A percentile compares a stretch with the other conserved stretches of the same genome.
Conservation (phyloP, 2,329 filamentous ascomycete genomes). For the Malbranchea zuffiana region DNA sequence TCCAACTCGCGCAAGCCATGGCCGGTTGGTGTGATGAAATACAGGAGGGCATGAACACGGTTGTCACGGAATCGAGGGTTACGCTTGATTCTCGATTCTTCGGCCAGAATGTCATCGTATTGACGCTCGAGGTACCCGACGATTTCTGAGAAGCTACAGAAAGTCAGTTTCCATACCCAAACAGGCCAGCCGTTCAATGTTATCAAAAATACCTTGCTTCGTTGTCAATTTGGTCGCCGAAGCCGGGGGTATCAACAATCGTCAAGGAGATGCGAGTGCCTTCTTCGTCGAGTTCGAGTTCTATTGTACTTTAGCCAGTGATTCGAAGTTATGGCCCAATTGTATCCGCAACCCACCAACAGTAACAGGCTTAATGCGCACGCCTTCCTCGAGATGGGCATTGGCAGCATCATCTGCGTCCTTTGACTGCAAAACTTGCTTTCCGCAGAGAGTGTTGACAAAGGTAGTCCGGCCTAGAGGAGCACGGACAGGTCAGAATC, state of each 20-base stretch:
- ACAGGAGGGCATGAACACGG: slow-evolving; percentile 93
- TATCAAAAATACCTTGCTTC: slow-evolving; percentile 82
- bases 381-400: slow-evolving; percentile 88
- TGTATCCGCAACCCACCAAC: slow-evolving; percentile 61
- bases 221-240: slow-evolving; percentile 98
- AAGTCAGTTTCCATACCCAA: slow-evolving; percentile 2
- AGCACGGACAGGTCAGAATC: slow-evolving; percentile 14
- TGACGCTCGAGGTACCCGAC: slow-evolving; percentile 97
- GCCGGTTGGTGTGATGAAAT: slow-evolving; percentile 98
- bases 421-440: slow-evolving; percentile 81
- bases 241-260: slow-evolving; percentile 96
- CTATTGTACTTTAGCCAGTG: slow-evolving; percentile 39
- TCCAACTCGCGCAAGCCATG: slow-evolving; percentile 97
- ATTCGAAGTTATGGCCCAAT: neutral
- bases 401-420: slow-evolving; percentile 81
- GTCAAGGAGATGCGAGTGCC: slow-evolving; percentile 96
- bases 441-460: slow-evolving; percentile 97
- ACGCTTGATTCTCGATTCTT: slow-evolving; percentile 99
- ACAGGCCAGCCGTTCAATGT: neutral
- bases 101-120: slow-evolving; percentile 97
- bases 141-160: slow-evolving; percentile 79
- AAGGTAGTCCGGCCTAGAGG: slow-evolving; percentile 83
- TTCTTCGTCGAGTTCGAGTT: slow-evolving; percentile 94
- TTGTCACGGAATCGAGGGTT: slow-evolving; percentile 99
- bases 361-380: slow-evolving; percentile 97